phyloP scores from a whole-genome alignment of 257 asterid species.

The Gentiana dahurica region DNA sequence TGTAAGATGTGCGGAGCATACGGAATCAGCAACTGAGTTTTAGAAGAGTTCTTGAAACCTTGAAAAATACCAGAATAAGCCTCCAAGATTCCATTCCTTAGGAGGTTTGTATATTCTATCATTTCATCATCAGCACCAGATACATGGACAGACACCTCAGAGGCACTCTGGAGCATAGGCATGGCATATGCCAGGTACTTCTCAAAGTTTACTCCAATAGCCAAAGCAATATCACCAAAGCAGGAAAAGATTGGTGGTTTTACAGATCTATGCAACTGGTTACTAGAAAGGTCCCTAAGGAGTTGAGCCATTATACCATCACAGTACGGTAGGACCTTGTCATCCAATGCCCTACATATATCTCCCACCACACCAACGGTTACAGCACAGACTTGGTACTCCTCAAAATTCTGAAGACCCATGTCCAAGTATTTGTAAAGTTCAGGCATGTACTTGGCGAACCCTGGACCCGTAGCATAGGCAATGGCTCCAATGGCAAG shows the following conservation, averaged over 20 bases:
- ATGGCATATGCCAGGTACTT: constrained; percentile 17
- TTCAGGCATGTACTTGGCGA: constrained; percentile 19
- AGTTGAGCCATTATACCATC: constrained; percentile 26
- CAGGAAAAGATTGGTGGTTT: constrained; percentile 23
- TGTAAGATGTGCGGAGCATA: constrained; percentile 19
- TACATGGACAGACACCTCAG: constrained; percentile 14
- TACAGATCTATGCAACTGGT: constrained; percentile 22
- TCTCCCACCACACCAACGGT: constrained; percentile 25
- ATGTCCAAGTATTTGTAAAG: constrained; percentile 20
- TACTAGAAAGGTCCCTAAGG: constrained; percentile 16
- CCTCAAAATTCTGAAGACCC: constrained; percentile 29
- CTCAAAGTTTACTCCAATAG: constrained; percentile 20
- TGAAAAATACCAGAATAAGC: constrained; percentile 20
- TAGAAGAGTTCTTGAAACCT: constrained; percentile 8
- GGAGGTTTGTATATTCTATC: constrained; percentile 16
- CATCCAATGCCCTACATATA: constrained; percentile 23
- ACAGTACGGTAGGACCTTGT: constrained; percentile 18
- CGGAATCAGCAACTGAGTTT: constrained; percentile 17
- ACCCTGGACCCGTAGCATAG: constrained; percentile 17
- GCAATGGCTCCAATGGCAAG: constrained; percentile 26
- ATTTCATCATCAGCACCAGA: constrained; percentile 20
- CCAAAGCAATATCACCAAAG: constrained; percentile 20
- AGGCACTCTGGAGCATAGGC: constrained; percentile 24
- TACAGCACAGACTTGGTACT: constrained; percentile 25
- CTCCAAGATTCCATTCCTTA: constrained; percentile 20